phyloP scores from a whole-genome alignment of 2,329 filamentous ascomycete species.

The Colletotrichum aenigma region DNA sequence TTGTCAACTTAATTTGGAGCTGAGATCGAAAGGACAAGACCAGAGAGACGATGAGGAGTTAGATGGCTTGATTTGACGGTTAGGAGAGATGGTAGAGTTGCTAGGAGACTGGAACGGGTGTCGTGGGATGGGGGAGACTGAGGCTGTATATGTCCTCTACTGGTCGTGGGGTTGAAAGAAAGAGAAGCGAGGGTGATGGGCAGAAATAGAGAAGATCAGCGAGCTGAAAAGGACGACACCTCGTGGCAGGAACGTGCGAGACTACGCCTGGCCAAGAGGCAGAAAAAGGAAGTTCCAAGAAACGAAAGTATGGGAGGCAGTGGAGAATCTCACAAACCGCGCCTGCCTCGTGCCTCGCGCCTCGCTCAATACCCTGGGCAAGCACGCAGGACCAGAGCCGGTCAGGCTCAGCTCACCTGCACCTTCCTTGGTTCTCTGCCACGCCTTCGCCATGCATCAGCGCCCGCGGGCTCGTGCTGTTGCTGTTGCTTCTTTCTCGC shows the following conservation, averaged over 20 bases:
- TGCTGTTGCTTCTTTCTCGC: neutral
- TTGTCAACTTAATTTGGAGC: neutral
- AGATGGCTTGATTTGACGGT: neutral
- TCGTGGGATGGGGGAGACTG: neutral
- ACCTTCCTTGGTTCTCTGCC: neutral
- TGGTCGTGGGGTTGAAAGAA: neutral
- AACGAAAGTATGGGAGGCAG: neutral
- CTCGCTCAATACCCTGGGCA: neutral
- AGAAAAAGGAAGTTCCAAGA: neutral
- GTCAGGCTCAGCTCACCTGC: neutral
- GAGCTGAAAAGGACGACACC: neutral
- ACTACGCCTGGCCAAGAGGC: neutral
- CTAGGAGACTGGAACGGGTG: neutral
- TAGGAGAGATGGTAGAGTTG: neutral
- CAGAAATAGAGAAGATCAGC: neutral
- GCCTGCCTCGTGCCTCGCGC: neutral
- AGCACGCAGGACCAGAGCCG: neutral
- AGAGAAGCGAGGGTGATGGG: neutral
- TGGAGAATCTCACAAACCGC: neutral
- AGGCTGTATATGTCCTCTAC: neutral
- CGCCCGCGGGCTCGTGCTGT: neutral
- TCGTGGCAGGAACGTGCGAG: constrained; percentile 16
- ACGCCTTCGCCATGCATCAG: neutral
- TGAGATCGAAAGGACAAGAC: neutral
- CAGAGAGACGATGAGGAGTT: neutral